Evolutionary conservation across 106 monocot genomes (phyloP).

Genomic region (Iris macrosiphon): DNA sequence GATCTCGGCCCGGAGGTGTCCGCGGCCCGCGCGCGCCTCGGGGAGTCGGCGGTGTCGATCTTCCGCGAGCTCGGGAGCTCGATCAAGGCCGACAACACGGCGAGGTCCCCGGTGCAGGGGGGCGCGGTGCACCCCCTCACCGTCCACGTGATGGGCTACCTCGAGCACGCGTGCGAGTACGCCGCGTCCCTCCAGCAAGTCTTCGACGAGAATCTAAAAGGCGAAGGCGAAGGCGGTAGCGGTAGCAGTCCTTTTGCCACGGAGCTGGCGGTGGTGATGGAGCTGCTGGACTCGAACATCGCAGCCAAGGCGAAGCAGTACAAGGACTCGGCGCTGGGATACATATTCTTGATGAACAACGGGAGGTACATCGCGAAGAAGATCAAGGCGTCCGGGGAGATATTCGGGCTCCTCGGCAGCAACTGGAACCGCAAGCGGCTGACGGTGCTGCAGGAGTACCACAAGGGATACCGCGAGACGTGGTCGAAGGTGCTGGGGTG

Average conservation of each 20-base stretch:
- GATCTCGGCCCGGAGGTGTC: conserved; percentile 18
- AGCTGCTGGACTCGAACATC: conserved; percentile 18
- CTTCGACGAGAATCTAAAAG: conserved; percentile 18
- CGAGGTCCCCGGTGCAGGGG: conserved; percentile 21
- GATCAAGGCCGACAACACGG: conserved; percentile 18
- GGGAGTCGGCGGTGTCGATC: conserved; percentile 21
- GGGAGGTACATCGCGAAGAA: conserved; percentile 34
- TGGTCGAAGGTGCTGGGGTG: conserved; percentile 28
- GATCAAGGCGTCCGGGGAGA: conserved; percentile 23
- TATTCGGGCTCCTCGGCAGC: conserved; percentile 13
- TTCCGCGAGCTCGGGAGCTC: conserved; percentile 33
- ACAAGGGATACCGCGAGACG: conserved; percentile 50
- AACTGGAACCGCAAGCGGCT: conserved; percentile 17
- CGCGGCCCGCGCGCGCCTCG: conserved; percentile 10
- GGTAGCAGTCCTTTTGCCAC: conserved; percentile 10
- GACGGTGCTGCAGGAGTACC: conserved; percentile 20
- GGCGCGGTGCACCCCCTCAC: conserved; percentile 44
- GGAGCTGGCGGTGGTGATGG: conserved; percentile 22
- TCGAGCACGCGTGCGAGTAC: conserved; percentile 32
- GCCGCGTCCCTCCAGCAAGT: conserved; percentile 20
- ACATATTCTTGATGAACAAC: conserved; percentile 49
- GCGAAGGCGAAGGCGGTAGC: too few species aligned
- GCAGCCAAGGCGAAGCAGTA: conserved; percentile 27
- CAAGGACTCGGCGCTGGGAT: conserved; percentile 19
- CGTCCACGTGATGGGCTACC: conserved; percentile 40